phyloP scores from a whole-genome alignment of 768 basidiomycete genomes.

The Podaxis sp. region DNA sequence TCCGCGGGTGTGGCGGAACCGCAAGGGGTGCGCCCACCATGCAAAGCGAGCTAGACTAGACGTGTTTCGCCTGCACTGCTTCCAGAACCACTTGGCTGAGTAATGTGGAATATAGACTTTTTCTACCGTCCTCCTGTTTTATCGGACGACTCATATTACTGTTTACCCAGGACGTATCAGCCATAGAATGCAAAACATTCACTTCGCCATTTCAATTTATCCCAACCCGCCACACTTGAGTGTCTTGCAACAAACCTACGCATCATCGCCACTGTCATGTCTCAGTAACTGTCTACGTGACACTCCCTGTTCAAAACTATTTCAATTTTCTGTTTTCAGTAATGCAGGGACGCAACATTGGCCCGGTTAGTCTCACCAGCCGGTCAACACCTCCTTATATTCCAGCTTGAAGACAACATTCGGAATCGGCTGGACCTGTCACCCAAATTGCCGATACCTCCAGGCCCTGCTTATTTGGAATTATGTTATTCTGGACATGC shows the following conservation, averaged over 20 bases:
- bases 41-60: background rate
- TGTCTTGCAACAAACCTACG: constrained; percentile 8
- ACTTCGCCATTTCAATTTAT: background rate
- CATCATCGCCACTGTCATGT: constrained; percentile 9
- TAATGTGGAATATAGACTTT: background rate
- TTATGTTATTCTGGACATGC: background rate
- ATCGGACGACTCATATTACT: background rate
- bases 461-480: background rate
- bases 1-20: constrained; percentile 2
- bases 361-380: background rate
- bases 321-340: background rate
- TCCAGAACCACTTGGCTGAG: background rate
- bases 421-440: background rate
- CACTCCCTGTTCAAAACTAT: background rate
- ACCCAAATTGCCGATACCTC: constrained; percentile 3
- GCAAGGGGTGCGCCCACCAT: background rate
- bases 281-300: constrained; percentile 1
- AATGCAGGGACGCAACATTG: background rate
- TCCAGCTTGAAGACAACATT: background rate
- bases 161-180: background rate
- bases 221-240: background rate
- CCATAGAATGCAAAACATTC: background rate
- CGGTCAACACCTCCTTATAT: background rate
- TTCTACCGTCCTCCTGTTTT: background rate
- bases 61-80: background rate